Conservation (phyloP, 768 basidiomycete species). For the Sporobolomyces pararoseus region DNA sequence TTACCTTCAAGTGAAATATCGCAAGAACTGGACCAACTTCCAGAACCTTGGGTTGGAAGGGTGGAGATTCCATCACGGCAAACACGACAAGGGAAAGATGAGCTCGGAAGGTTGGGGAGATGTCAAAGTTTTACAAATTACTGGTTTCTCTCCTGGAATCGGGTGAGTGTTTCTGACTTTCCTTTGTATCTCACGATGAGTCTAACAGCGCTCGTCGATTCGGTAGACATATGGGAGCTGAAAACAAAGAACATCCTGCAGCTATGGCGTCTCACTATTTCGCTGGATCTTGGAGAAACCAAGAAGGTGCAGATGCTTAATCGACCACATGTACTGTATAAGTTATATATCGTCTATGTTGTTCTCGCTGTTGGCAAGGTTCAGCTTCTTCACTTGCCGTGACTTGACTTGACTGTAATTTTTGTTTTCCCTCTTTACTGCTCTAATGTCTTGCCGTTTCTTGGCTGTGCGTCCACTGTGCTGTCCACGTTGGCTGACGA, state of each 20-base stretch:
- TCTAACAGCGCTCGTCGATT: no score
- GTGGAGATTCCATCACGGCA: slow-evolving; percentile 21
- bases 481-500: no score
- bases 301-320: slow-evolving; percentile 24
- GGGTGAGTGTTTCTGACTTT: slow-evolving; percentile 21
- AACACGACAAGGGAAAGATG: slow-evolving; percentile 12
- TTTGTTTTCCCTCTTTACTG: no score
- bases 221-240: slow-evolving; percentile 44
- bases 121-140: slow-evolving; percentile 51
- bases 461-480: no score
- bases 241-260: slow-evolving; percentile 33
- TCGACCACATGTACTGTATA: not conserved
- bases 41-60: slow-evolving; percentile 42
- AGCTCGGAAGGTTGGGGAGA: slow-evolving; percentile 49
- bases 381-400: no score
- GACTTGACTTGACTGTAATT: no score
- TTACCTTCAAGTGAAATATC: slow-evolving; percentile 49
- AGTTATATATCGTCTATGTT: not conserved
- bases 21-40: slow-evolving; percentile 50
- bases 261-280: slow-evolving; percentile 47
- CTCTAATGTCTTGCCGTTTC: no score
- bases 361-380: not conserved
- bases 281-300: slow-evolving; percentile 43
- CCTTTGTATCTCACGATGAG: no score
- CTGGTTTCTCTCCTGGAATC: slow-evolving; percentile 49